These are phyloP conservation scores for Cicer judaicum DNA, from an alignment of 306 rosid genomes.

Conservation along the genomic window DNA sequence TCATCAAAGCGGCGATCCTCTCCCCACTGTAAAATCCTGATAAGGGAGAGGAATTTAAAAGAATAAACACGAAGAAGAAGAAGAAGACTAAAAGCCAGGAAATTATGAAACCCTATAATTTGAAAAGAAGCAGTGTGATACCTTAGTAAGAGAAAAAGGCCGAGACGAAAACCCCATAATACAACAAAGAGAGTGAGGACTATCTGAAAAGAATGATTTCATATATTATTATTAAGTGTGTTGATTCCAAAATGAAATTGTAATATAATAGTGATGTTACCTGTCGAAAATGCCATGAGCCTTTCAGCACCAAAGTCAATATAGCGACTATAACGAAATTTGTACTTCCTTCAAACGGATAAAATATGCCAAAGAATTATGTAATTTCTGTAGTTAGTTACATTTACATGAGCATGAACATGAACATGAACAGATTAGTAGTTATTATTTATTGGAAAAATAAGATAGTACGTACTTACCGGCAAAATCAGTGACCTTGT, in stretches of 20 bases:
- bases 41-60: background rate
- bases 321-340: constrained; percentile 83
- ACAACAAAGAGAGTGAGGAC: too few relatives aligned
- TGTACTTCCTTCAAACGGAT: constrained; percentile 70
- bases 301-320: constrained; percentile 74
- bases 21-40: constrained; percentile 93
- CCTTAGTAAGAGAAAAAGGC: constrained; percentile 77
- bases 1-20: constrained; percentile 95
- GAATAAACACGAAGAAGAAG: too few relatives aligned
- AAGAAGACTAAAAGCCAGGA: too few relatives aligned
- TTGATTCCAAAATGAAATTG: background rate
- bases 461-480: too few relatives aligned
- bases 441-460: too few relatives aligned
- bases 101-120: background rate
- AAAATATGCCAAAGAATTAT: too few relatives aligned
- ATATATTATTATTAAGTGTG: background rate
- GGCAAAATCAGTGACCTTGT: constrained; percentile 95
- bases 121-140: constrained; percentile 22
- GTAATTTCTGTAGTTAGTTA: too few relatives aligned
- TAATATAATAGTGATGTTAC: constrained; percentile 38
- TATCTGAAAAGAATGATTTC: too few relatives aligned
- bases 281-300: constrained; percentile 88
- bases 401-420: too few relatives aligned
- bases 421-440: too few relatives aligned
- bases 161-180: constrained; percentile 92